A percentile compares a stretch with the other conserved stretches of the same genome.
Conservation (phyloP, 371 early-diverging fungal species). For the Catenaria anguillulae region DNA sequence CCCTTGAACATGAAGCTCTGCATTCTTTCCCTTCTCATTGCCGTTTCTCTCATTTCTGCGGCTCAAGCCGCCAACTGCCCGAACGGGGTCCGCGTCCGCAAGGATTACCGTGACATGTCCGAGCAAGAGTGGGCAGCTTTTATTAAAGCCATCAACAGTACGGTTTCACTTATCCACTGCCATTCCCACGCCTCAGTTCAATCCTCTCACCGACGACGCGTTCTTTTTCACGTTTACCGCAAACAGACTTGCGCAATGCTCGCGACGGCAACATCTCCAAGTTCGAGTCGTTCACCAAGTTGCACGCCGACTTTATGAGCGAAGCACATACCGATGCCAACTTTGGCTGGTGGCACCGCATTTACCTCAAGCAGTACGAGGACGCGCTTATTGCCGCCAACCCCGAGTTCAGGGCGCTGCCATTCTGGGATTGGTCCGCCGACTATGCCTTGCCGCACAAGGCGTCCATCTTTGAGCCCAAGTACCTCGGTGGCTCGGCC, state of each 20-base stretch:
- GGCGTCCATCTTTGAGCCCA: background rate
- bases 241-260: no score
- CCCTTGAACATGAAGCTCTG: background rate
- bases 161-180: background rate
- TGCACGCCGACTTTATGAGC: background rate
- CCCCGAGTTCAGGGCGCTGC: background rate
- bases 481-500: background rate
- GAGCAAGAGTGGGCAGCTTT: background rate
- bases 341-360: background rate
- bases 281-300: background rate
- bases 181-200: background rate
- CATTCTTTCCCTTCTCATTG: constrained; percentile 16
- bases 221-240: no score
- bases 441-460: background rate
- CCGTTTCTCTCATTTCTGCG: constrained; percentile 15
- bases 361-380: background rate
- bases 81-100: background rate
- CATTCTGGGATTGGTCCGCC: background rate
- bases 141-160: background rate
- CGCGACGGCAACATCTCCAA: background rate
- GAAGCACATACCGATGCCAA: background rate
- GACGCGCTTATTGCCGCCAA: background rate
- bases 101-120: constrained; percentile 2
- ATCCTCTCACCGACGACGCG: background rate
- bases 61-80: background rate